Base-by-base conservation (phyloP, 2,329 filamentous ascomycete species). In the Microcera coccophila region DNA sequence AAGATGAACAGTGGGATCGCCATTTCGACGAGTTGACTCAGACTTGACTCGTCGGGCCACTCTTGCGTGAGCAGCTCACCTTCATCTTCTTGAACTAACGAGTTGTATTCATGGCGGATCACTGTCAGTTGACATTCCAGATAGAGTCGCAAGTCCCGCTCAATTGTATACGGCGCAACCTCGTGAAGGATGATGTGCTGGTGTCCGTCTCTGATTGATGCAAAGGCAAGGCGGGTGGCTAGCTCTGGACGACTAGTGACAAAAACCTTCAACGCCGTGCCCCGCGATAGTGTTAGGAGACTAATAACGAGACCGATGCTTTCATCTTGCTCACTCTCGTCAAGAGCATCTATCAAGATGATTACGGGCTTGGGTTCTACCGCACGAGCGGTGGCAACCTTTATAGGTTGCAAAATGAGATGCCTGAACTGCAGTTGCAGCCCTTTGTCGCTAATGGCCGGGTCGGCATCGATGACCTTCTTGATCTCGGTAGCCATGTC, bases 171-270 rank as follows among this genome's bases (percentile, higher is more conserved):
- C 29, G 50, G 18, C 1, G 54, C 44, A 33, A 68, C 57, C 18
- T 67, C 49, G 31, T 71, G 63, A 11, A 72, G 62, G 9, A 61
- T 49, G 63, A 61, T 1, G 35, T 55, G 17, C 7, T 42, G 38
- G 18, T 47, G 49, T 19, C 9, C 20, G 26, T 53, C 55, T 7
- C 50, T 24, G 16, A 66, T 50, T 21, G 50, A 9, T 2, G 44
- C 43, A 32, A 74, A 71, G 0, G 64, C 62, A n/a, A 64, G 47
- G 1, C 63, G 61, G 22, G 70, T 62, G 0, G 62, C 62, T 5
- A 68, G 38, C 24, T 73, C 64, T 0, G 69, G 70, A 29, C 70
- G 57, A 44, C 68, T 72, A 0, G 69, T 73, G 1, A 72, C 15
- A 35, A 73, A 70, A 2, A 68, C 39, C 36, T 55, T 62, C 10